These are phyloP conservation scores for Irpex rosettiformis DNA, from an alignment of 1,284 basidiomycete species.

Conservation along the genomic window DNA sequence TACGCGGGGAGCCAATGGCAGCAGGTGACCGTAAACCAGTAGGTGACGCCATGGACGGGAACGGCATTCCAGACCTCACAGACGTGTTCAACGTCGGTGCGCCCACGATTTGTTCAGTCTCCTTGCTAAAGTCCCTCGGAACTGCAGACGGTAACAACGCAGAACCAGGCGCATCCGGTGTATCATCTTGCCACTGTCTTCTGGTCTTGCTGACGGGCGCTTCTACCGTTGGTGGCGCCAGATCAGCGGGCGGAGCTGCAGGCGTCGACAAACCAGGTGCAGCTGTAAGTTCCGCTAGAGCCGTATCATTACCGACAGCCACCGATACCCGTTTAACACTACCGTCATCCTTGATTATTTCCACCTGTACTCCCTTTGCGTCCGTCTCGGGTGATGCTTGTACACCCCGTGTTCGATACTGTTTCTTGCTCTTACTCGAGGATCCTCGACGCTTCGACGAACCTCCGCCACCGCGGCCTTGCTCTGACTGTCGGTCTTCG, in stretches of 20 bases:
- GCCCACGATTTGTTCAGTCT: constrained; percentile 24
- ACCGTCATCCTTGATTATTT: constrained; percentile 17
- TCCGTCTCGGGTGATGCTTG: constrained; percentile 56
- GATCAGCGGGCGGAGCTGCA: constrained; percentile 1
- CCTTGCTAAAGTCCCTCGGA: constrained; percentile 21
- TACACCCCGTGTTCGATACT: constrained; percentile 56
- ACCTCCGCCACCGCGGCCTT: constrained; percentile 23
- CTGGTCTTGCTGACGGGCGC: no score
- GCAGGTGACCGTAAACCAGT: constrained; percentile 32
- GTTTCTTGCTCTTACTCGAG: constrained; percentile 39
- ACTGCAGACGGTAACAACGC: constrained; percentile 25
- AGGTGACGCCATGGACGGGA: constrained; percentile 29
- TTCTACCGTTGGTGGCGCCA: not conserved
- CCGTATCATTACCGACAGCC: not conserved
- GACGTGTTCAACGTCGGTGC: constrained; percentile 16
- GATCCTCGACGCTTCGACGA: constrained; percentile 30
- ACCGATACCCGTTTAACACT: constrained; percentile 1
- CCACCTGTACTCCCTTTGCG: constrained; percentile 53
- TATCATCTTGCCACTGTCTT: constrained; percentile 15
- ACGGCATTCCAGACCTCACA: constrained; percentile 21
- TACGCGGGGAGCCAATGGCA: constrained; percentile 29
- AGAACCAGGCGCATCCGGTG: constrained; percentile 9
- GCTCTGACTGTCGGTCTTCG: constrained; percentile 29
- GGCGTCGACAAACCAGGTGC: not conserved
- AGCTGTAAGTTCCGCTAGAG: constrained; percentile 1